Evolutionary conservation across 306 rosid species (phyloP), one percentile per base, ranked within the genome.

Genomic region (Casuarina glauca): DNA sequence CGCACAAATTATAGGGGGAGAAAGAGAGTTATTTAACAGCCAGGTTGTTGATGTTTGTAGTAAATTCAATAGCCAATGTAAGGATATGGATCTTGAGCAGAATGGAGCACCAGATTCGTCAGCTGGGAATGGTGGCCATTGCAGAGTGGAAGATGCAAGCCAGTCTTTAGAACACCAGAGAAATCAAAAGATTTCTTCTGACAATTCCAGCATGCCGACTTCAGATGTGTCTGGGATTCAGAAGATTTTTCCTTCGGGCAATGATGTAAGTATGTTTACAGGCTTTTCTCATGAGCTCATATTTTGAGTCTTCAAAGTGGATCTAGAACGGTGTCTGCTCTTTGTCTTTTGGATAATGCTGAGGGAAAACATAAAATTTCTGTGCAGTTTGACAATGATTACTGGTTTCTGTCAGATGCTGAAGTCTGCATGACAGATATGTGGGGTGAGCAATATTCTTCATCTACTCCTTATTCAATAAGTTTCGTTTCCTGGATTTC

Each of bases 351-450:
- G 19, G 51, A 43, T 71, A 58, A 58, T 74, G 7, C 17, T 61
- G 72, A 10, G 68, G 42, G 50, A 63, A 66, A 66, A 52, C 51
- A 26, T 62, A 46, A 75, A 16, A 35, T 68, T 6, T n/a, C 50
- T 84, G 74, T 75, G 87, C 88, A 91, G 98, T 80, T 77, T 9
- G 84, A 86, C 36, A 77, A 86, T 82, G 98, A 93, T 85, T 93
- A 93, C 74, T 93, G 98, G 97, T 90, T 93, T 72, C 80, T 78
- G 74, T 86, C 96, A 63, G 89, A 93, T 79, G 84, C 87, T 74
- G 83, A 82, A 72, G 85, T 90, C 81, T 80, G 88, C 84, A 78
- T 79, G 61, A 86, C 97, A 44, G 83, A 86, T 85, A 79, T 91
- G 61, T 93, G 96, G 97, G 89, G 90, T 86, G 82, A 85, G 81